Evolutionary conservation across 2,329 filamentous ascomycete species (phyloP).

Genomic region (Penicillium glabrum): DNA sequence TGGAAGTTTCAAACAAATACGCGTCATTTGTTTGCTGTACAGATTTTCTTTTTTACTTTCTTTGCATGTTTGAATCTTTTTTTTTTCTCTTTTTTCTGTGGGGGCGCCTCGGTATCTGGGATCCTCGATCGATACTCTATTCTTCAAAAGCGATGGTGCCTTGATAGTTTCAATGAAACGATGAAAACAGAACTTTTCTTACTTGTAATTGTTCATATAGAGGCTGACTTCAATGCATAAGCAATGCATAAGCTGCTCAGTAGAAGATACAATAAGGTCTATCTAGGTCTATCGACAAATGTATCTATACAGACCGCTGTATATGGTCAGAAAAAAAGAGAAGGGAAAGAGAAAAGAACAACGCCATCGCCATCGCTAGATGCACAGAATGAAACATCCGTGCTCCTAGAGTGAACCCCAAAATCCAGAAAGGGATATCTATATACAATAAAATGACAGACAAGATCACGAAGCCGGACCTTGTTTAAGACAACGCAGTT

Average conservation of each 20-base stretch:
- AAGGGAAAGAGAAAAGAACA: slow-evolving; percentile 7
- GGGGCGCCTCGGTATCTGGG: slow-evolving; percentile 24
- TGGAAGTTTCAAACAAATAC: slow-evolving; percentile 20
- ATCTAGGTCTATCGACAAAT: slow-evolving; percentile 12
- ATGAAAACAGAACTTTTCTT: slow-evolving; percentile 16
- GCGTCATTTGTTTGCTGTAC: slow-evolving; percentile 28
- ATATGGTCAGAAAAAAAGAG: not conserved
- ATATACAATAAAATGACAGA: slow-evolving; percentile 11
- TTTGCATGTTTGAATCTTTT: slow-evolving; percentile 4
- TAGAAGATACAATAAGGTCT: not conserved
- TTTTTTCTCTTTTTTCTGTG: slow-evolving; percentile 20
- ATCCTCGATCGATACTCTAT: slow-evolving; percentile 24
- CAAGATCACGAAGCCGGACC: not conserved
- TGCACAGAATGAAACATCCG: slow-evolving; percentile 27
- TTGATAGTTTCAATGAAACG: slow-evolving; percentile 27
- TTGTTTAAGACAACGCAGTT: slow-evolving; percentile 4
- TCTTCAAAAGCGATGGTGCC: slow-evolving; percentile 19
- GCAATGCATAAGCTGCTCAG: not conserved
- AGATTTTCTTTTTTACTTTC: slow-evolving; percentile 16
- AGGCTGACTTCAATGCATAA: too few species aligned
- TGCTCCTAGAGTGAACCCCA: slow-evolving; percentile 9
- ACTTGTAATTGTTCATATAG: not conserved
- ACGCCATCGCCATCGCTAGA: slow-evolving; percentile 31
- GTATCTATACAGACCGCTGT: slow-evolving; percentile 17
- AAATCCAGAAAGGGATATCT: slow-evolving; percentile 11